Conservation (phyloP, 2,329 filamentous ascomycete genomes). For the Leptographium flavum region DNA sequence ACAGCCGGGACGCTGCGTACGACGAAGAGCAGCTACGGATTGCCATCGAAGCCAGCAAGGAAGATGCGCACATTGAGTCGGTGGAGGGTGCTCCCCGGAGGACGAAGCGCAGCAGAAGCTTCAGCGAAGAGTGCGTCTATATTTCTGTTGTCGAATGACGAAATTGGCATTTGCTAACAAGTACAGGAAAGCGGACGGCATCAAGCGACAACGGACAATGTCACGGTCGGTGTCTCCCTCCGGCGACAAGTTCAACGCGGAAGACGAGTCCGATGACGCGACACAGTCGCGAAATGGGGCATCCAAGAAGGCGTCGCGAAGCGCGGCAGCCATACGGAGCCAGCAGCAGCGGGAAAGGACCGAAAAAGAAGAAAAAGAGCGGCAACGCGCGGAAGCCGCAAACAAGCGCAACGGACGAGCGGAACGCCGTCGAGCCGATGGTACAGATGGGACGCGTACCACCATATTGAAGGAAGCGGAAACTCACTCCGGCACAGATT, state of each 20-base stretch:
- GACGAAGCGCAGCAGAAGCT: constrained; percentile 72
- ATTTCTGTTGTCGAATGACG: not conserved
- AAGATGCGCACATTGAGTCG: constrained; percentile 43
- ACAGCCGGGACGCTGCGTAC: constrained; percentile 87
- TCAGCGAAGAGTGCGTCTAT: constrained; percentile 76
- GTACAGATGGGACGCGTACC: constrained; percentile 28
- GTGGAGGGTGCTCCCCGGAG: constrained; percentile 40
- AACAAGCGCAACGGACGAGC: constrained; percentile 71
- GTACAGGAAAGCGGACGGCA: constrained; percentile 49
- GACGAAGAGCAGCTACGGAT: constrained; percentile 87
- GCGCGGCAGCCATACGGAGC: constrained; percentile 19
- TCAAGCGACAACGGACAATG: constrained; percentile 72
- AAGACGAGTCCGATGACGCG: constrained; percentile 62
- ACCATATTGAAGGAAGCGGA: constrained; percentile 16
- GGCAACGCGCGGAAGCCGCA: constrained; percentile 57
- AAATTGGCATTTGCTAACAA: not conserved
- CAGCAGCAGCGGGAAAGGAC: constrained; percentile 42
- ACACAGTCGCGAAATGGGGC: constrained; percentile 32
- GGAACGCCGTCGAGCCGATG: constrained; percentile 68
- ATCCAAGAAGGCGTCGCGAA: constrained; percentile 43
- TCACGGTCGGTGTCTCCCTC: constrained; percentile 57
- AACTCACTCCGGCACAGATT: constrained; percentile 39
- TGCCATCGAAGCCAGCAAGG: constrained; percentile 91
- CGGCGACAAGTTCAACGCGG: constrained; percentile 31
- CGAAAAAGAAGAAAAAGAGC: constrained; percentile 61